Evolutionary conservation across 139 green algal genomes (phyloP), one percentile per base, ranked within the genome.

Genomic region (Protoeuglena noctilucae): DNA sequence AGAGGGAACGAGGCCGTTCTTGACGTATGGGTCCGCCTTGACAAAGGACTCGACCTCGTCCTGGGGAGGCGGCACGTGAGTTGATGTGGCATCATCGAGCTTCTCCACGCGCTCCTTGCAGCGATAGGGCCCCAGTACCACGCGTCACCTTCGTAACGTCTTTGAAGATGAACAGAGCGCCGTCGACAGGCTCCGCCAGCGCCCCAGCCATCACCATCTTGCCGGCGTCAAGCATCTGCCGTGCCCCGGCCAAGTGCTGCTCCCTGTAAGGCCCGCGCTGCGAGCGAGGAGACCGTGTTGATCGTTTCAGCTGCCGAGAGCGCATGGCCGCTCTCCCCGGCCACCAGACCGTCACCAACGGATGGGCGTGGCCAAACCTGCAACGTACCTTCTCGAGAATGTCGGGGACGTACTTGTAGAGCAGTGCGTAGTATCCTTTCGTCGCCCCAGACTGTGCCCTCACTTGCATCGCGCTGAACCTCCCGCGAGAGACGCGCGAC

Each of bases 371-470:
- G n/a, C n/a, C n/a, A n/a, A n/a, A n/a, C n/a, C n/a, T n/a, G n/a
- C n/a, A n/a, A n/a, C n/a, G n/a, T n/a, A n/a, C n/a, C 66, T 80
- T 86, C 51, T 86, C 72, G 14, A 86, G 34, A 22, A 89, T 88
- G 45, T 89, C 77, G 3, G 75, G 59, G 0, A 86, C 71, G 27
- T 87, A 88, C 14, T 62, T 71, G 55, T 75, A 81, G 9, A 68
- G 27, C 28, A 83, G 52, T 3, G 73, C 17, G 14, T 62, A 50
- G 50, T 67, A 78, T 39, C 53, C 25, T 22, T 54, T 1, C 49
- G 7, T n/a, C 49, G n/a, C n/a, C n/a, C n/a, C n/a, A n/a, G n/a
- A n/a, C n/a, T n/a, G n/a, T n/a, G n/a, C n/a, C n/a, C n/a, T n/a
- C n/a, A n/a, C n/a, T n/a, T n/a, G n/a, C n/a, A n/a, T n/a, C n/a